Base-by-base conservation (phyloP, 2,329 filamentous ascomycete genomes). In the Penicillium frequentans region DNA sequence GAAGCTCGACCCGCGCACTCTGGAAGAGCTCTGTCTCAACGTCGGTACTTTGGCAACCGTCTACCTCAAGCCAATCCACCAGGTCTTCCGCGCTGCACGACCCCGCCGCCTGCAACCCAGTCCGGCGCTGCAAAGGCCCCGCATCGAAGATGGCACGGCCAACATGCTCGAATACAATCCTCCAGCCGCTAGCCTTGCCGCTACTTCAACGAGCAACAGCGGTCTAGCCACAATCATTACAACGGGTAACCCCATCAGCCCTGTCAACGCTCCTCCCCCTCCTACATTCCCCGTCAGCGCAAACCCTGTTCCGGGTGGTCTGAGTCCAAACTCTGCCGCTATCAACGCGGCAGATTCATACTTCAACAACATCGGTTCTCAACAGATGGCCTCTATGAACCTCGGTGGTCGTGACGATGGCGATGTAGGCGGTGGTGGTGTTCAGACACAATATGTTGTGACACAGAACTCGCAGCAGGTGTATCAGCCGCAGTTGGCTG, bases 1-100 rank as follows among this genome's bases (percentile, higher is more conserved):
- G 77, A 93, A 93, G 64, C 84, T 99, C 2, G 95, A 99, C 71
- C 88, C 93, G 0, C 82, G 84, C 46, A 99, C 95, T 0, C 82
- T 99, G 8, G 95, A 99, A 76, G 95, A 99, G 73, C 93, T 99
- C 85, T 98, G 95, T 70, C 84, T 99, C 58, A 96, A 93, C 66
- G 93, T 99, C 46, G 95, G 95, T 63, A 98, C 95, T 0, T 83
- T 99, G 3, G 95, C 95, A 3, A 99, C 95, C 0, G 93, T 99
- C 51, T 99, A 99, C 75, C 85, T 99, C 49, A 99, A 99, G 75
- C 95, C 95, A 3, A 93, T 99, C 6, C 92, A 98, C 73, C 93
- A 95, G 53, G 95, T 99, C 10, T 99, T 99, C 82, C 89, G 95
- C 56, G 89, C 88, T 19, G 93, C 95, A 13, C 85, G 95, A 14